Evolutionary conservation across 2,329 filamentous ascomycete species (phyloP), one percentile per base, ranked within the genome.

Genomic region (Ascochyta rabiei): DNA sequence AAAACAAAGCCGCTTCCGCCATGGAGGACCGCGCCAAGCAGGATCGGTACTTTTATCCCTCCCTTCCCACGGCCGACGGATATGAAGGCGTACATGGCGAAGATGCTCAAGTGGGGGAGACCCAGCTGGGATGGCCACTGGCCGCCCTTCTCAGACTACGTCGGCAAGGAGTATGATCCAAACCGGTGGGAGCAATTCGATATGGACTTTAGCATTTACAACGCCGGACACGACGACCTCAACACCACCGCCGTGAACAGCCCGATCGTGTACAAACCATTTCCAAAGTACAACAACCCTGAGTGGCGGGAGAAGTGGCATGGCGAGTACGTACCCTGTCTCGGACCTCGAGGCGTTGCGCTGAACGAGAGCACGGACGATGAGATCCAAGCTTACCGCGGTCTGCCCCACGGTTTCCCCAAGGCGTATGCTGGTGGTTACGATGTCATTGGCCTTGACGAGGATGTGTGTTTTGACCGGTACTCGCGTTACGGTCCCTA

Each of bases 251-350:
- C 59, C 9, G 64, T 66, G 10, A 59, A 67, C n/a, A 57, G 71
- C 44, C 82, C 85, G 0, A 78, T 84, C 49, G 78, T 82, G 18
- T 91, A 90, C 73, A 81, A 87, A 53, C 89, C 89, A 0, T 92
- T 91, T 60, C 89, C 89, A 0, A 77, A 84, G 15, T 90, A 91
- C 75, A 88, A 89, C 66, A 82, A 81, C 45, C 75, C 78, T 3
- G 73, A 78, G 13, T 92, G 87, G 87, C 82, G 79, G 63, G 75
- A 77, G 42, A 71, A 76, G 26, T 82, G 82, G 60, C 79, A 82
- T 42, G 88, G 86, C 15, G 72, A 81, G 48, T 85, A 88, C 64
- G 80, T 85, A 6, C 74, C 86, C 2, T 93, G 90, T 70, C 77
- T 84, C 45, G 89, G 89, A 1, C 85, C 88, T 1, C 71, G 80